Conservation (phyloP, 2,329 filamentous ascomycete species). For the Stagonosporopsis cucurbitacearum region DNA sequence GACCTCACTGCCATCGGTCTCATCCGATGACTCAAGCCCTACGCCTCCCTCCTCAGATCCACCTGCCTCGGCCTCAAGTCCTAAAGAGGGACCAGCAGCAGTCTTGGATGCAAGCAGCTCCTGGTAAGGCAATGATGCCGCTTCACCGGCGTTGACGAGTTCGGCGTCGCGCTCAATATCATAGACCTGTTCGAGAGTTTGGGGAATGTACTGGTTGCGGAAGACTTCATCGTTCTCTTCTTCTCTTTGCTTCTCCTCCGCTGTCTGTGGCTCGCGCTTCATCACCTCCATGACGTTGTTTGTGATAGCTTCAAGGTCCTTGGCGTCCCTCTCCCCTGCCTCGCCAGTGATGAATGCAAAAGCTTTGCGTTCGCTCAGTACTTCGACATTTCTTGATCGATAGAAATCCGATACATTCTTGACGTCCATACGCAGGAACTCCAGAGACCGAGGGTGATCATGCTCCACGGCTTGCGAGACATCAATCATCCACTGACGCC, state of each 20-base stretch:
- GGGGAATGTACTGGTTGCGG: conserved; percentile 93
- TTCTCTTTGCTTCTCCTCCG: conserved; percentile 59
- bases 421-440: conserved; percentile 97
- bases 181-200: conserved; percentile 94
- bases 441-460: conserved; percentile 88
- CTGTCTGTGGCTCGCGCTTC: conserved; percentile 58
- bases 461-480: conserved; percentile 98
- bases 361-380: conserved; percentile 76
- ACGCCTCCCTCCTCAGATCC: conserved; percentile 3
- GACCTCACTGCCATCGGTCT: conserved; percentile 33
- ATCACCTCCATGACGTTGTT: conserved; percentile 72
- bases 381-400: conserved; percentile 81
- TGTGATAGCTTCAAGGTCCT: conserved; percentile 67
- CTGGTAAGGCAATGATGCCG: conserved; percentile 81
- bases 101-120: conserved; percentile 79
- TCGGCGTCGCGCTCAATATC: conserved; percentile 91
- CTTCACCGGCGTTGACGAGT: conserved; percentile 74
- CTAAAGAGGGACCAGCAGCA: conserved; percentile 47
- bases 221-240: conserved; percentile 89
- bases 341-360: conserved; percentile 81
- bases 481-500: conserved; percentile 89
- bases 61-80: not conserved
- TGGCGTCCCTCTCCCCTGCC: conserved; percentile 58
- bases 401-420: conserved; percentile 98
- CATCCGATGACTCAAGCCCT: conserved; percentile 22